Evolutionary conservation across 192 early-diverging fungal species (phyloP).

Genomic region (Backusella tuberculispora): DNA sequence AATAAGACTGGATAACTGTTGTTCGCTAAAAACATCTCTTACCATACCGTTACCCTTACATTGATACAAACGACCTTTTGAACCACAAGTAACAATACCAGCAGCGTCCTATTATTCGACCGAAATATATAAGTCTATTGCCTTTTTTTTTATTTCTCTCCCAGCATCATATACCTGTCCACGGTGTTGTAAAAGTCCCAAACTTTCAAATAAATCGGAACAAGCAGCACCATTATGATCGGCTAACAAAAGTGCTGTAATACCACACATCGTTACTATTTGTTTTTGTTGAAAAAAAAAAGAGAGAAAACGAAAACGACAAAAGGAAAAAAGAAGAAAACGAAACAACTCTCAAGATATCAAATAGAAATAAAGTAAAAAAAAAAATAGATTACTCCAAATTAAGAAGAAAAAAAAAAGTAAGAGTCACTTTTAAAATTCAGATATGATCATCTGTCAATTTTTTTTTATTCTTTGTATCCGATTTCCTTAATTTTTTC

Average conservation of each 20-base stretch:
- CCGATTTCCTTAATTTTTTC: not conserved
- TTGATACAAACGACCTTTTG: constrained; percentile 96
- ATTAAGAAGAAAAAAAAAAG: not conserved
- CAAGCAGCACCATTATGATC: constrained; percentile 75
- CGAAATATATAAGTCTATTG: not conserved
- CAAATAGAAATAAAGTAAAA: not conserved
- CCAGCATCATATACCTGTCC: constrained; percentile 78
- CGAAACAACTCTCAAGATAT: not conserved
- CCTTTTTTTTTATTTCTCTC: not conserved
- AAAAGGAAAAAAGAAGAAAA: not conserved
- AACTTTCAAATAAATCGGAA: constrained; percentile 90
- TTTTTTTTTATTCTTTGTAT: not conserved
- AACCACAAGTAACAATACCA: constrained; percentile 97
- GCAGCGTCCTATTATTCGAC: constrained; percentile 85
- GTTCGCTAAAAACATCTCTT: constrained; percentile 90
- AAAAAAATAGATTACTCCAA: not conserved
- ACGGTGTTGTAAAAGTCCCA: constrained; percentile 96
- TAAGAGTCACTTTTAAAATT: not conserved
- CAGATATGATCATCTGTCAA: not conserved
- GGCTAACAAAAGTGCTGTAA: constrained; percentile 80
- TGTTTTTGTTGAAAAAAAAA: not conserved
- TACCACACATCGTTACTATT: constrained; percentile 80
- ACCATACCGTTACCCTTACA: constrained; percentile 99
- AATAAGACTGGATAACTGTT: constrained; percentile 74
- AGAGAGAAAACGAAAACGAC: not conserved